These are phyloP conservation scores for Salvia miltiorrhiza DNA, from an alignment of 257 asterid species.

Conservation along the genomic window DNA sequence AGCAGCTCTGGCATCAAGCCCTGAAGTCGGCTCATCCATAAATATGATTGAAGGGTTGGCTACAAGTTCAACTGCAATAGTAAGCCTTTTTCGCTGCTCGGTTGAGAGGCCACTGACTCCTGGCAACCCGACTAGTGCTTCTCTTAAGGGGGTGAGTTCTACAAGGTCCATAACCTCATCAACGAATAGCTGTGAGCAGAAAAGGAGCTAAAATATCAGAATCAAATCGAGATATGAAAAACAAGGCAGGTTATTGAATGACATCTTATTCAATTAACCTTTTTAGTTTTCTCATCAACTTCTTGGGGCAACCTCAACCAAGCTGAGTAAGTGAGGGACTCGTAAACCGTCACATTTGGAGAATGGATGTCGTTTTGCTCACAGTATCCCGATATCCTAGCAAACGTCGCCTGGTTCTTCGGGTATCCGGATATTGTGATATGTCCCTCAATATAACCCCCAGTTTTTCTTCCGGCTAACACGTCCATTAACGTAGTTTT, in stretches of 20 bases:
- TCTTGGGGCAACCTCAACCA: conserved; percentile 51
- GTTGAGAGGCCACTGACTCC: conserved; percentile 87
- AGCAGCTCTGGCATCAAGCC: conserved; percentile 98
- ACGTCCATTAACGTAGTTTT: conserved; percentile 64
- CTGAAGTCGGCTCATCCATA: conserved; percentile 98
- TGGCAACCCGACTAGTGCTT: conserved; percentile 89
- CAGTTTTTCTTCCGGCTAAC: conserved; percentile 50
- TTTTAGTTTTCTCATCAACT: conserved; percentile 40
- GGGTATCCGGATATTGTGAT: conserved; percentile 56
- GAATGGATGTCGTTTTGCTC: conserved; percentile 35
- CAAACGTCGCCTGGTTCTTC: conserved; percentile 26
- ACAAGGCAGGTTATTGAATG: background rate
- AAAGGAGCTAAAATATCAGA: background rate
- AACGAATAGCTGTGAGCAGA: conserved; percentile 50
- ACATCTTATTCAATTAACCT: conserved; percentile 16
- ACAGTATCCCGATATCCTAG: conserved; percentile 35
- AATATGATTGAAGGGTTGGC: conserved; percentile 93
- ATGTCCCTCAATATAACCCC: conserved; percentile 50
- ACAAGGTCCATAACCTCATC: conserved; percentile 86
- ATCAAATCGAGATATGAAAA: background rate
- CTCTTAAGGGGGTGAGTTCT: conserved; percentile 67
- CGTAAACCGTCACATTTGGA: conserved; percentile 30
- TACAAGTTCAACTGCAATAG: conserved; percentile 96
- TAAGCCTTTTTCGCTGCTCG: conserved; percentile 87
- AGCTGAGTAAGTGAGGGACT: conserved; percentile 43